Evolutionary conservation across 140 eudicot species (phyloP).

Genomic region (Anethum foeniculum): DNA sequence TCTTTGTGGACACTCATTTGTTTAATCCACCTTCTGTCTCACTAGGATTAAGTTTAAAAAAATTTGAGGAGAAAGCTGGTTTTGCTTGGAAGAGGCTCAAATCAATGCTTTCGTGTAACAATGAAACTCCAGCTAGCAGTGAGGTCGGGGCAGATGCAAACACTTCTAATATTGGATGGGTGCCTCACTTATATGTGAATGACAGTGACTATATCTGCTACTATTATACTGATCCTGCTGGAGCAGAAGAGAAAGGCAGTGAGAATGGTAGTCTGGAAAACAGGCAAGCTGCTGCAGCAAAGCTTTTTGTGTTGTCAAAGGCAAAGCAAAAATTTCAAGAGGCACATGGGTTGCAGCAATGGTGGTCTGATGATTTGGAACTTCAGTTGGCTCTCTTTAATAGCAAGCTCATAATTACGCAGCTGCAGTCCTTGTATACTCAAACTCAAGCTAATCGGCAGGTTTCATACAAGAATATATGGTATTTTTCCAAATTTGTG

Average conservation of each 20-base stretch:
- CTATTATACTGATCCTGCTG: constrained; percentile 60
- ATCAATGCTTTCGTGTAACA: constrained; percentile 49
- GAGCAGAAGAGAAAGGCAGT: constrained; percentile 30
- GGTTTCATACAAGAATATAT: constrained; percentile 1
- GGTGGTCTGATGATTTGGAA: constrained; percentile 97
- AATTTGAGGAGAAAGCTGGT: constrained; percentile 65
- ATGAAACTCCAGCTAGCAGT: constrained; percentile 8
- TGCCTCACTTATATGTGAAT: constrained; percentile 83
- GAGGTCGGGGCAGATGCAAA: constrained; percentile 10
- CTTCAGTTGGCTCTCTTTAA: constrained; percentile 57
- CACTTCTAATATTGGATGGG: constrained; percentile 36
- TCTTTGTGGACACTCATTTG: constrained; percentile 83
- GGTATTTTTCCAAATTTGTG: neutral
- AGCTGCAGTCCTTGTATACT: constrained; percentile 67
- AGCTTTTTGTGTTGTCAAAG: constrained; percentile 79
- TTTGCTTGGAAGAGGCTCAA: constrained; percentile 59
- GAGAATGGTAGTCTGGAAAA: constrained; percentile 54
- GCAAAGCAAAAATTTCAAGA: constrained; percentile 87
- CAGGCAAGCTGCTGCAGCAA: constrained; percentile 39
- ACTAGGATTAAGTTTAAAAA: constrained; percentile 58
- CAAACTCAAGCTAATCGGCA: constrained; percentile 18
- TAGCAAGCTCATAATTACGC: constrained; percentile 73
- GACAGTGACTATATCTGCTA: constrained; percentile 90
- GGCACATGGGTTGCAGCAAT: constrained; percentile 91
- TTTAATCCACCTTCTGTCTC: constrained; percentile 95